Base-by-base conservation (phyloP, 805 yeast species). In the Schwanniomyces polymorphus region DNA sequence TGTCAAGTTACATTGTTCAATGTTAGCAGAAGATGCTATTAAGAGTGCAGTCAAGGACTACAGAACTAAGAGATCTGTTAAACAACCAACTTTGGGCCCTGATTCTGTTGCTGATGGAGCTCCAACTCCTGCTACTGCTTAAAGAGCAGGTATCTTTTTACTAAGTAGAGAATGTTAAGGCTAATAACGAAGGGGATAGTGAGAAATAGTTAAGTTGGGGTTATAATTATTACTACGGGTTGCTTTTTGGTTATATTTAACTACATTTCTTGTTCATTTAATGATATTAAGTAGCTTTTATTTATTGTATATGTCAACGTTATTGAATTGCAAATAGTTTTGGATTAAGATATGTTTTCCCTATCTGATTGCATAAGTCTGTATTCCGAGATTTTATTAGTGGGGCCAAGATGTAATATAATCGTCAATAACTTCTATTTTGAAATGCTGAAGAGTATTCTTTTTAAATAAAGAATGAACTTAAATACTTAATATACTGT, bases 21-120 rank as follows among this genome's bases (percentile, higher is more conserved):
- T 94, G 99, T 79, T 94, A 61, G 99, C 99, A 14, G 99, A 94
- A 70, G 99, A 94, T 63, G 99, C 99, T 43, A 94, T 94, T 69
- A 92, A 94, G 78, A 85, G 91, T 44, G 99, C 99, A 11, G 91
- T 94, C 58, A 91, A 89, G 74, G 98, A 94, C 70, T 94, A 92
- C 79, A 85, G 82, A 70, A 70, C 90, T 43, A 94, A 94, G 85
- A 83, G 96, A 70, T 52, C 64, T 56, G 48, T 53, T 50, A 61
- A 65, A 56, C 69, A 70, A 61, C 78, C 87, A 41, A 84, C 88
- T 44, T 72, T 84, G 54, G 89, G 89, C 28, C 83, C 84, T 8
- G 80, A 76, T 34, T 80, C 83, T n/a, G 64, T 52, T 39, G 48
- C 58, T 29, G n/a, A 23, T 26, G 18, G 28, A 5, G 17, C 28